A percentile compares a stretch with the other conserved stretches of the same genome.
These are phyloP conservation scores for Candida fluviatilis DNA, from an alignment of 805 yeast species.

Conservation along the genomic window DNA sequence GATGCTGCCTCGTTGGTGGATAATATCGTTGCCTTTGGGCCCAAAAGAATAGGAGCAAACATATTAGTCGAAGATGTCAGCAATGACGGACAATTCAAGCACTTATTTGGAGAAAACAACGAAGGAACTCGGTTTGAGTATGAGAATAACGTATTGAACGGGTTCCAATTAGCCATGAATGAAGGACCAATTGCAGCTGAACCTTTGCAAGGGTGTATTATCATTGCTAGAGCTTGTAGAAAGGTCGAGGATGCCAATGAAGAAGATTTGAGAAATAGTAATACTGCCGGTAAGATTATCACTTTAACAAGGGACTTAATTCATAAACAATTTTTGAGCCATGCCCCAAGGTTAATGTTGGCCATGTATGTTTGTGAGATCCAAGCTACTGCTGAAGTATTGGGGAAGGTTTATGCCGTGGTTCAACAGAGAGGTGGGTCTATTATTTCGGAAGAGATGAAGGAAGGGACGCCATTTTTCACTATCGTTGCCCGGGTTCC, in stretches of 20 bases:
- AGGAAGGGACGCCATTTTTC: constrained; percentile 97
- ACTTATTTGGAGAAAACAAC: constrained; percentile 15
- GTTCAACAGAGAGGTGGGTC: constrained; percentile 85
- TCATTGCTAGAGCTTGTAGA: constrained; percentile 28
- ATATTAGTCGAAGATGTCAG: constrained; percentile 54
- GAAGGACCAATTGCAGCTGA: constrained; percentile 91
- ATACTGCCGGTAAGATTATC: constrained; percentile 68
- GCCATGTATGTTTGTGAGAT: constrained; percentile 94
- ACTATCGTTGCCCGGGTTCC: constrained; percentile 82
- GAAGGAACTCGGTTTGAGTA: constrained; percentile 26
- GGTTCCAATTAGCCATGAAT: constrained; percentile 75
- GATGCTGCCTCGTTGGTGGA: constrained; percentile 18
- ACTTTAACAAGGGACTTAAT: constrained; percentile 70
- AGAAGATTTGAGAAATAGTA: constrained; percentile 34
- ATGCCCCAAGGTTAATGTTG: constrained; percentile 86
- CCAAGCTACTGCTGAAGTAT: constrained; percentile 90
- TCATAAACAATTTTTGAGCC: constrained; percentile 63
- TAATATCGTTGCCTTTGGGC: constrained; percentile 65
- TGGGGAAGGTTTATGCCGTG: constrained; percentile 94
- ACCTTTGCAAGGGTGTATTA: constrained; percentile 77
- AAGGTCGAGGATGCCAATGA: constrained; percentile 19
- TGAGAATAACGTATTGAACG: constrained; percentile 69
- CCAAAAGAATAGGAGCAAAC: constrained; percentile 72
- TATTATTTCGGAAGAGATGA: constrained; percentile 88
- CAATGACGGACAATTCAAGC: constrained; percentile 24